Conservation (phyloP, 176 grass and related monocot genomes). For the Oryza coarctata region DNA sequence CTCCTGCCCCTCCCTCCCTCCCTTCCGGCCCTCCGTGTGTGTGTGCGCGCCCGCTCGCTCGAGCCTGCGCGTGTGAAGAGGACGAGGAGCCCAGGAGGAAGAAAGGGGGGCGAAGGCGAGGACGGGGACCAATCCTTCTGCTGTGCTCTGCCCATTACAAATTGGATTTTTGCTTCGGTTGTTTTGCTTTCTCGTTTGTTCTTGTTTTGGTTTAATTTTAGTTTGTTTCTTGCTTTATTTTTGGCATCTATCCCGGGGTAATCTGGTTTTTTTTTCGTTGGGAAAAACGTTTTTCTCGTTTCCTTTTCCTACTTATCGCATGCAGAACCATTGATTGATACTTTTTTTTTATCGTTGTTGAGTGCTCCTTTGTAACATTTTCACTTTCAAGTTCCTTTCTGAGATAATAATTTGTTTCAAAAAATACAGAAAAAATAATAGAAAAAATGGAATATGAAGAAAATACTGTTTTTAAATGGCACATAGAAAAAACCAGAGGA, state of each 20-base stretch:
- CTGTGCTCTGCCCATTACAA: conserved; percentile 9
- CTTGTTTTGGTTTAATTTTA: background rate
- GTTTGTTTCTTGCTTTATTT: conserved; percentile 13
- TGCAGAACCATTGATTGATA: background rate
- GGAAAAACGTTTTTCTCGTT: background rate
- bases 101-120: background rate
- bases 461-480: no score
- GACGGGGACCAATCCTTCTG: conserved; percentile 25
- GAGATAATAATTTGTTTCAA: no score
- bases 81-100: conserved; percentile 21
- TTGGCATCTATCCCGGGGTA: conserved; percentile 21
- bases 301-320: background rate
- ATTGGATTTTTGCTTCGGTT: background rate
- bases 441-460: no score
- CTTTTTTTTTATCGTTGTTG: background rate
- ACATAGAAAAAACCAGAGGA: no score
- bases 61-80: background rate
- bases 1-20: conserved; percentile 6
- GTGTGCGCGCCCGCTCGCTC: conserved; percentile 1
- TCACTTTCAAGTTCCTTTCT: no score
- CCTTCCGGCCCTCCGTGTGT: background rate
- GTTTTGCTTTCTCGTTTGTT: background rate
- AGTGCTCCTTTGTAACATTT: no score
- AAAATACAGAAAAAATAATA: no score
- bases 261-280: background rate